Base-by-base conservation (phyloP, 1,284 basidiomycete genomes). In the Melampsora americana region DNA sequence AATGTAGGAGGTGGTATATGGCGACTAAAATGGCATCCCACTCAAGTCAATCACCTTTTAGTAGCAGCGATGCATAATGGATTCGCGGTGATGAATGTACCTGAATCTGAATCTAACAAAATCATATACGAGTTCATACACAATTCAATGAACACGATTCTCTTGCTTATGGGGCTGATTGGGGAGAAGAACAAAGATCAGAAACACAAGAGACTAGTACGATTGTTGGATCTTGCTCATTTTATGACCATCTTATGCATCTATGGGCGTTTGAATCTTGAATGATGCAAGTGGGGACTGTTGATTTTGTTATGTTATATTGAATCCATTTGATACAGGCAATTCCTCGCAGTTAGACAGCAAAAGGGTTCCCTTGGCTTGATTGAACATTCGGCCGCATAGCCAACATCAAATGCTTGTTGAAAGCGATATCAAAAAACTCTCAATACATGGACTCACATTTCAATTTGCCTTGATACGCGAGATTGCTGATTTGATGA, bases 61-160 rank as follows among this genome's bases (percentile, higher is more conserved):
- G 88, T 94, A 12, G 96, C 93, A 0, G 92, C 92, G 81, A 99
- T 99, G 96, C 95, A 97, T 81, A 93, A 92, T 78, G 95, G 96
- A 0, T 95, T 93, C 86, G 95, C 95, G 80, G 86, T 95, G 7
- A 83, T 94, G 44, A 71, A 73, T 6, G 66, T 77, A 39, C 14
- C 30, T 28, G 79, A 80, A 14, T 77, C 76, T 30, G 69, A n/a
- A n/a, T n/a, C n/a, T n/a, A n/a, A 75, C 78, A 69, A 75, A 66
- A 80, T 77, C 77, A 79, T 16, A 84, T 84, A 69, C 81, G 85
- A 46, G 83, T 90, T 59, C 79, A 86, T 1, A 87, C 85, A 77
- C 86, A 88, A 18, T 94, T 93, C 80, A 89, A 93, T 78, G 85
- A 85, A 77, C 95, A 98, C 79, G 83, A 87, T 76, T 93, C 91